Conservation (phyloP, 73 alveolate species). For the Symbiodinium natans region DNA sequence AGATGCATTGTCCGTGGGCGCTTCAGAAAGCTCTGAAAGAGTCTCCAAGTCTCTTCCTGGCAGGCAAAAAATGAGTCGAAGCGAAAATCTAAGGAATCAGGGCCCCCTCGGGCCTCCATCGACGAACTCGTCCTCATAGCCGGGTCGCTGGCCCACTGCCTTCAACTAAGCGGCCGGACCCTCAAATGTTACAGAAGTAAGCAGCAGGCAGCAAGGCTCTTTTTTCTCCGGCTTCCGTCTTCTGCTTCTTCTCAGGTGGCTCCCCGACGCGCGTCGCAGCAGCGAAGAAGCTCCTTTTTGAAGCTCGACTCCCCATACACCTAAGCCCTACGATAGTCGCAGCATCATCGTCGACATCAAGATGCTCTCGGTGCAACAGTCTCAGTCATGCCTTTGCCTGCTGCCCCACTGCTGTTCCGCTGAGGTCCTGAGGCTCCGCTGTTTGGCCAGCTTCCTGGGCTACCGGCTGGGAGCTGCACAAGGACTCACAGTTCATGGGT, state of each 20-base stretch:
- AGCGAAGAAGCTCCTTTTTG: not conserved
- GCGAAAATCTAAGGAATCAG: no score
- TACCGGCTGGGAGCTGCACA: no score
- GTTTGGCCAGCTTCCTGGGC: conserved; percentile 13
- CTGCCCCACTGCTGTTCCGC: no score
- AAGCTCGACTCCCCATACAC: no score
- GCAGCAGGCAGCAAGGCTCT: no score
- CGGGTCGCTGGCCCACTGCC: not conserved
- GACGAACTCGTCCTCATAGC: not conserved
- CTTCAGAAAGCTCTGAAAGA: conserved; percentile 76
- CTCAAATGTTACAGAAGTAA: no score
- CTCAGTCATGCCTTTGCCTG: no score
- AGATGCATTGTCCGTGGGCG: conserved; percentile 64
- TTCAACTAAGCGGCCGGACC: not conserved
- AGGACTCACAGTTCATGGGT: no score
- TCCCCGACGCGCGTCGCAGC: not conserved
- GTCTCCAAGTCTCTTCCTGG: conserved; percentile 66
- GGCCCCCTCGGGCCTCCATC: not conserved
- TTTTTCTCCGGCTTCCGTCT: not conserved
- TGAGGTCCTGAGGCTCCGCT: conserved; percentile 40
- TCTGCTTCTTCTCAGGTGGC: not conserved
- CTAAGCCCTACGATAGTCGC: no score
- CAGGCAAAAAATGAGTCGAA: not conserved
- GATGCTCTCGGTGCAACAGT: no score
- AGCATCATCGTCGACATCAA: no score